Percentiles rank a stretch among this genome's conserved stretches.
These are phyloP conservation scores for Nakazawaea wyomingensis DNA, from an alignment of 805 yeast species.

Conservation along the genomic window DNA sequence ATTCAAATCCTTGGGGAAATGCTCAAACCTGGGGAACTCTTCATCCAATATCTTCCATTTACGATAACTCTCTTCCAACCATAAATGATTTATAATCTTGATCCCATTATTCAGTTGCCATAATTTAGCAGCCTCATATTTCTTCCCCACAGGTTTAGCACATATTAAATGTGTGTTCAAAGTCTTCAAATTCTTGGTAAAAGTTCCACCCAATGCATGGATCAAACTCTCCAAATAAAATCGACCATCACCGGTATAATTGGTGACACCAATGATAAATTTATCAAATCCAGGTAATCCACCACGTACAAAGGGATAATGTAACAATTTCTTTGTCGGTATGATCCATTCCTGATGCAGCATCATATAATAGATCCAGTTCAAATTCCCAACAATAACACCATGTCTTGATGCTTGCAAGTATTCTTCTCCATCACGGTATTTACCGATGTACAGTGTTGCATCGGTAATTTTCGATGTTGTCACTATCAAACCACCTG, in stretches of 20 bases:
- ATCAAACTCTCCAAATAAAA: constrained; percentile 61
- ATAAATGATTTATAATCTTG: constrained; percentile 67
- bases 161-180: constrained; percentile 71
- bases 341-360: constrained; percentile 47
- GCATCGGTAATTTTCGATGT: constrained; percentile 20
- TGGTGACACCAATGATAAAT: constrained; percentile 63
- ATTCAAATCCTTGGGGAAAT: constrained; percentile 36
- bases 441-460: constrained; percentile 53
- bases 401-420: constrained; percentile 35
- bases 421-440: constrained; percentile 54
- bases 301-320: constrained; percentile 57
- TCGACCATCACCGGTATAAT: constrained; percentile 83
- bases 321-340: constrained; percentile 55
- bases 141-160: constrained; percentile 63
- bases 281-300: constrained; percentile 51
- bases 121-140: constrained; percentile 64
- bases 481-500: constrained; percentile 48
- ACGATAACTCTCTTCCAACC: constrained; percentile 81
- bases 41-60: constrained; percentile 53
- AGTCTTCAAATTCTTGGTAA: constrained; percentile 59
- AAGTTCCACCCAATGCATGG: constrained; percentile 66
- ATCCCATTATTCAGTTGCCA: constrained; percentile 46
- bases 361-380: constrained; percentile 73
- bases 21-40: constrained; percentile 39
- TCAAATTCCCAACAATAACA: constrained; percentile 55